These are phyloP conservation scores for Kazachstania sp. DNA, from an alignment of 1,139 yeast species.

Conservation along the genomic window DNA sequence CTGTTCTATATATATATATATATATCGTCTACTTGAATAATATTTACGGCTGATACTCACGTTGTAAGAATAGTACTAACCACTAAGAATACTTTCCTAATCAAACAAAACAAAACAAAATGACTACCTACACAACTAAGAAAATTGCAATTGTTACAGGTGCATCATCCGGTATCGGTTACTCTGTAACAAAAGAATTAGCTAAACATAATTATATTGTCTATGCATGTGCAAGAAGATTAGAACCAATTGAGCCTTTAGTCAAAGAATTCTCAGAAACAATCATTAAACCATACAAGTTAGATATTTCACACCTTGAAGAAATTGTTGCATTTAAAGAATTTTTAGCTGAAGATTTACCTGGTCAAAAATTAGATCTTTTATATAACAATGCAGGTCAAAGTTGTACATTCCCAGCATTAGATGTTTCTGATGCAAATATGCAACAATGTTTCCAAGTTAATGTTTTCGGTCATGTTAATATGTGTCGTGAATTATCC, in stretches of 20 bases:
- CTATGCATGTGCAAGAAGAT: slow-evolving; percentile 65
- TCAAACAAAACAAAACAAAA: neutral
- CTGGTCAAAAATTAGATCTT: slow-evolving; percentile 46
- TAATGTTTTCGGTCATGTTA: slow-evolving; percentile 62
- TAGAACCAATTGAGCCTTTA: slow-evolving; percentile 50
- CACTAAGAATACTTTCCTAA: no score
- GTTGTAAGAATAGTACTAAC: no score
- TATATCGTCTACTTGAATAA: no score
- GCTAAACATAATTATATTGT: slow-evolving; percentile 57
- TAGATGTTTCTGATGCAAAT: slow-evolving; percentile 54
- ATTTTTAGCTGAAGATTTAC: slow-evolving; percentile 33
- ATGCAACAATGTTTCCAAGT: slow-evolving; percentile 52
- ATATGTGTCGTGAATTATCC: slow-evolving; percentile 52
- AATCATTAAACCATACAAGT: slow-evolving; percentile 29
- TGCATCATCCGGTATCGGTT: slow-evolving; percentile 77
- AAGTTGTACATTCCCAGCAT: slow-evolving; percentile 63
- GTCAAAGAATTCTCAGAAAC: slow-evolving; percentile 24
- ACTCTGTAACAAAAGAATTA: slow-evolving; percentile 54
- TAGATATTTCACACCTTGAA: slow-evolving; percentile 49
- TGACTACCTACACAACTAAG: slow-evolving; percentile 9
- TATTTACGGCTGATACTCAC: no score
- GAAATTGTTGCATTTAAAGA: slow-evolving; percentile 42
- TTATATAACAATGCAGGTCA: slow-evolving; percentile 65
- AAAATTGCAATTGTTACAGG: slow-evolving; percentile 61
- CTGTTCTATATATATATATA: no score